A percentile compares a stretch with the other conserved stretches of the same genome.
phyloP scores from a whole-genome alignment of 2,329 filamentous ascomycete species.

The Trichoderma guizhouense region DNA sequence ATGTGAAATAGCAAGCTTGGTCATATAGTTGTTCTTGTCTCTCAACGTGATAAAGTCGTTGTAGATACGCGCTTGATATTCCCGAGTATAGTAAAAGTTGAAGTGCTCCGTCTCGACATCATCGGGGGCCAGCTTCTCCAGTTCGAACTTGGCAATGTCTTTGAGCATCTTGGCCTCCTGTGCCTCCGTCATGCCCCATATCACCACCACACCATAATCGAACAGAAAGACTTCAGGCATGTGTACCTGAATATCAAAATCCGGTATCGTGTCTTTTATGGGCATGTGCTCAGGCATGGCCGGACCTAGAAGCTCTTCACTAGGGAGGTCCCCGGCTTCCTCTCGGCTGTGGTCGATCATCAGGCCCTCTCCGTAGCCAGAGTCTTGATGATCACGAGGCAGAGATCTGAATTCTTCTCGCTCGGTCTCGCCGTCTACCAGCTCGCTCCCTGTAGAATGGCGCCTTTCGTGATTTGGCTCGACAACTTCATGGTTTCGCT shows the following conservation, averaged over 20 bases:
- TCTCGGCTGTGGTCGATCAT: slow-evolving; percentile 25
- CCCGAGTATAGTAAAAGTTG: slow-evolving; percentile 98
- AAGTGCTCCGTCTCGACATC: slow-evolving; percentile 96
- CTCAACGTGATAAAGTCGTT: slow-evolving; percentile 97
- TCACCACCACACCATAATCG: slow-evolving; percentile 94
- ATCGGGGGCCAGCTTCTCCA: slow-evolving; percentile 81
- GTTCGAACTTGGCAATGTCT: slow-evolving; percentile 90
- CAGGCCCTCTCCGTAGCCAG: slow-evolving; percentile 31
- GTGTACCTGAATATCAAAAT: slow-evolving; percentile 85
- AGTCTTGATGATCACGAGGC: slow-evolving; percentile 38
- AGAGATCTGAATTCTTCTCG: slow-evolving; percentile 62
- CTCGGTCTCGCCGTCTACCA: slow-evolving; percentile 34
- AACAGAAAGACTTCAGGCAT: slow-evolving; percentile 95
- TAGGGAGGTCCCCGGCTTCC: slow-evolving; percentile 27
- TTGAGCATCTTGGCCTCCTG: slow-evolving; percentile 90
- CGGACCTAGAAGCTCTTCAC: slow-evolving; percentile 36
- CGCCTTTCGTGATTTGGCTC: slow-evolving; percentile 59
- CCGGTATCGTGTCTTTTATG: slow-evolving; percentile 50
- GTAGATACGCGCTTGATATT: slow-evolving; percentile 98
- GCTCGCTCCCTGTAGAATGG: slow-evolving; percentile 70
- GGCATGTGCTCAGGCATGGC: slow-evolving; percentile 35
- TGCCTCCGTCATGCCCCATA: slow-evolving; percentile 93
- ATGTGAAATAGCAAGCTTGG: slow-evolving; percentile 93
- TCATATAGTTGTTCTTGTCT: slow-evolving; percentile 97
- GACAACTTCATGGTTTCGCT: slow-evolving; percentile 22